Percentiles rank a stretch among this genome's conserved stretches.
Evolutionary conservation across 768 basidiomycete species (phyloP).

Genomic region (Suillus sp.): DNA sequence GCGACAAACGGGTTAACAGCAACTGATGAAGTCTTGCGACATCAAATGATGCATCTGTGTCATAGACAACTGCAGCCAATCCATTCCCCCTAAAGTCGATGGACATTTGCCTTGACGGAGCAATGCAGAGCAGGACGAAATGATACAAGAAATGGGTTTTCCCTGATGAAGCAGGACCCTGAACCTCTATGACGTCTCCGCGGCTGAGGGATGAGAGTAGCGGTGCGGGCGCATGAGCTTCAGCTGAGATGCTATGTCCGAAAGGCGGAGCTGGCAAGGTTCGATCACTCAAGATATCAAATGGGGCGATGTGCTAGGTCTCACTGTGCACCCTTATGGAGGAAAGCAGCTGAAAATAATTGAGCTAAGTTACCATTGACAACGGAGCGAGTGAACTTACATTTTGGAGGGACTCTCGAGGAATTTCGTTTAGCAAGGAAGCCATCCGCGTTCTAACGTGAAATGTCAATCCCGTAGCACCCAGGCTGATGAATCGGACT

Average conservation of each 20-base stretch:
- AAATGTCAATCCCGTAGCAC: neutral
- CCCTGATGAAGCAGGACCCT: slow-evolving; percentile 72
- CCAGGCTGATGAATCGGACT: neutral
- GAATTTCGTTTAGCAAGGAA: slow-evolving; percentile 31
- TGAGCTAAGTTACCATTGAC: slow-evolving; percentile 12
- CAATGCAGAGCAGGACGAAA: slow-evolving; percentile 58
- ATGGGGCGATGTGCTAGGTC: slow-evolving; percentile 14
- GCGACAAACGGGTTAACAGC: slow-evolving; percentile 48
- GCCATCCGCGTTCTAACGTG: neutral
- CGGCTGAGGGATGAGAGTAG: slow-evolving; percentile 37
- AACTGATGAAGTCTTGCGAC: slow-evolving; percentile 54
- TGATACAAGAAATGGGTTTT: slow-evolving; percentile 80
- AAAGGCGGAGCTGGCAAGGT: slow-evolving; percentile 31
- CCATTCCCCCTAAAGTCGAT: slow-evolving; percentile 56
- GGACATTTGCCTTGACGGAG: slow-evolving; percentile 40
- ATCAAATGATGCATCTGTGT: slow-evolving; percentile 70
- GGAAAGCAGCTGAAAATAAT: slow-evolving; percentile 44
- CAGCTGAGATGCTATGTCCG: slow-evolving; percentile 31
- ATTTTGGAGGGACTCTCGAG: slow-evolving; percentile 38
- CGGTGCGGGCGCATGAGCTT: slow-evolving; percentile 30
- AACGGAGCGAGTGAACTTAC: slow-evolving; percentile 23
- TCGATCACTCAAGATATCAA: slow-evolving; percentile 7
- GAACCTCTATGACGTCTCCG: slow-evolving; percentile 75
- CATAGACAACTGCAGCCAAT: slow-evolving; percentile 67
- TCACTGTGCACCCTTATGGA: slow-evolving; percentile 43